phyloP scores from a whole-genome alignment of 176 grass and related monocot genomes.

The Zoysia japonica region DNA sequence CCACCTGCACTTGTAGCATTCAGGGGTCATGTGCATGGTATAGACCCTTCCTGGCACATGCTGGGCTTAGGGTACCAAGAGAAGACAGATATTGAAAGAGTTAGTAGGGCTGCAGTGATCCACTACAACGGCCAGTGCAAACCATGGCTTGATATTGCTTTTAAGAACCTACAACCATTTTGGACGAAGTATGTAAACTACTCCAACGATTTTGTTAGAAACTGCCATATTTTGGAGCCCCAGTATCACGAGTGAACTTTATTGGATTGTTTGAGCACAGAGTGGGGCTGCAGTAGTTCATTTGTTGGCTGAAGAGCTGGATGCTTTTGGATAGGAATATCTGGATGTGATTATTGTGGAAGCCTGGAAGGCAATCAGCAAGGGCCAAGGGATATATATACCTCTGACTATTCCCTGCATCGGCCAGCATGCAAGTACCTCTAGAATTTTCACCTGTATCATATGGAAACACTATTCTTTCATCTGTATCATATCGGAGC shows the following conservation, averaged over 20 bases:
- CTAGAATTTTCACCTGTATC: conserved; percentile 53
- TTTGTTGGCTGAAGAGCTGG: conserved; percentile 37
- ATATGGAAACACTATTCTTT: conserved; percentile 61
- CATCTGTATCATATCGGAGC: conserved; percentile 61
- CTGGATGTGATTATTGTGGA: conserved; percentile 33
- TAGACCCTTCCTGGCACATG: conserved; percentile 87
- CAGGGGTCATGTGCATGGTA: conserved; percentile 72
- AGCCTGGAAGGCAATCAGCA: conserved; percentile 19
- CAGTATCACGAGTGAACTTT: conserved; percentile 40
- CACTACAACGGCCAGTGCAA: conserved; percentile 95
- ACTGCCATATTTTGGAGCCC: conserved; percentile 81
- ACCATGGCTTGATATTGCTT: conserved; percentile 86
- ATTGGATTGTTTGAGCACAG: conserved; percentile 19
- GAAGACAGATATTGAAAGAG: conserved; percentile 59
- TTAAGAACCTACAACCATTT: conserved; percentile 83
- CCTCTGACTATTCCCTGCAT: conserved; percentile 37
- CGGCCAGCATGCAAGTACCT: conserved; percentile 31
- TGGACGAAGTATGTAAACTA: conserved; percentile 85
- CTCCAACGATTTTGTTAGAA: conserved; percentile 80
- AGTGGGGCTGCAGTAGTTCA: conserved; percentile 9
- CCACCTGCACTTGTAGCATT: conserved; percentile 91
- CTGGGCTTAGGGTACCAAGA: conserved; percentile 94
- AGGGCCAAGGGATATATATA: conserved; percentile 3
- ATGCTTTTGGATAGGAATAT: conserved; percentile 28
- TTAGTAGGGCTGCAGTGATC: conserved; percentile 69